Conservation (phyloP, 495 filamentous ascomycete species). For the Neurospora sp. region DNA sequence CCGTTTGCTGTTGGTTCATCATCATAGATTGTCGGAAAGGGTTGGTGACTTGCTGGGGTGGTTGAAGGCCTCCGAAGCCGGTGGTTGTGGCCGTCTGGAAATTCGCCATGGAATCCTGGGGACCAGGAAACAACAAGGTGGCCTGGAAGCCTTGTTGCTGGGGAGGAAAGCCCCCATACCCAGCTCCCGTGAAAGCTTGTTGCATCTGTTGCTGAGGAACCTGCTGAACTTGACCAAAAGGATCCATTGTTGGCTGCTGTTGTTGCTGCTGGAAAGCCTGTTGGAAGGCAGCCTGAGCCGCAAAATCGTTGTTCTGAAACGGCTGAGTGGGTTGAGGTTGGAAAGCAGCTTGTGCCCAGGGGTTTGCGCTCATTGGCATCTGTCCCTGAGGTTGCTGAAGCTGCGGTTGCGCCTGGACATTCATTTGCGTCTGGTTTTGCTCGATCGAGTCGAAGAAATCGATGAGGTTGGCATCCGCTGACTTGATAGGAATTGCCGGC, state of each 20-base stretch:
- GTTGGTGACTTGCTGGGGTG: slow-evolving; percentile 58
- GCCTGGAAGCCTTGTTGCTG: slow-evolving; percentile 48
- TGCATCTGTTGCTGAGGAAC: slow-evolving; percentile 34
- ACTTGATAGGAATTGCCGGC: slow-evolving; percentile 35
- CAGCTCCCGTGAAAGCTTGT: slow-evolving; percentile 57
- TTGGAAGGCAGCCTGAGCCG: slow-evolving; percentile 37
- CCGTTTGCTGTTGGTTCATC: slow-evolving; percentile 41
- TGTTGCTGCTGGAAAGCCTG: slow-evolving; percentile 40
- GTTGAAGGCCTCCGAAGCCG: slow-evolving; percentile 34
- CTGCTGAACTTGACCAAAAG: slow-evolving; percentile 26
- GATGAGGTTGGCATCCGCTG: slow-evolving; percentile 75
- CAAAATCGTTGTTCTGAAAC: slow-evolving; percentile 45
- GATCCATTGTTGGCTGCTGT: slow-evolving; percentile 16
- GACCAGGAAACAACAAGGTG: slow-evolving; percentile 47
- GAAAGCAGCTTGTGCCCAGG: slow-evolving; percentile 23
- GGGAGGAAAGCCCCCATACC: slow-evolving; percentile 78
- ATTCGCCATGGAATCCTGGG: slow-evolving; percentile 52
- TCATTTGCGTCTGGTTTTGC: slow-evolving; percentile 73
- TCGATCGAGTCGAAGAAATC: slow-evolving; percentile 99
- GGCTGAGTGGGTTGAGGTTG: slow-evolving; percentile 16
- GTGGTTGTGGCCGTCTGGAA: slow-evolving; percentile 34
- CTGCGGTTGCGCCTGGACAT: slow-evolving; percentile 30
- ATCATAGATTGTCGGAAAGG: slow-evolving; percentile 85
- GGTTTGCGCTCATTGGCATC: slow-evolving; percentile 22
- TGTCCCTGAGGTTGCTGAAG: slow-evolving; percentile 17